Percentiles rank a stretch among this genome's conserved stretches.
phyloP scores from a whole-genome alignment of 306 rosid genomes.

The Arachis hypogaea region DNA sequence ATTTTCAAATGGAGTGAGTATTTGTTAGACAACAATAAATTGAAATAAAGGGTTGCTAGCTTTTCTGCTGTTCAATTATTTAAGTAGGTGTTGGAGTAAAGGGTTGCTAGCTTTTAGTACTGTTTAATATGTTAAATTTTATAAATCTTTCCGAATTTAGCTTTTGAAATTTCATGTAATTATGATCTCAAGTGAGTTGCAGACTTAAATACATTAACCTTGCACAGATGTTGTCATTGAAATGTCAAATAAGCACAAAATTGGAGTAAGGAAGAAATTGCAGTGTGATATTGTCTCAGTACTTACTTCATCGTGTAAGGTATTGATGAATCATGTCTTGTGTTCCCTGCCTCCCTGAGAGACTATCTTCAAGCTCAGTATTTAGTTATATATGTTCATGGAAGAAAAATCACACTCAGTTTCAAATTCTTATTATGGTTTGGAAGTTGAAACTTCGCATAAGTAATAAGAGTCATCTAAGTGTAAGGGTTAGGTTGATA shows the following conservation, averaged over 20 bases:
- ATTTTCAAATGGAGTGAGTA: too few species aligned
- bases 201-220: slow-evolving; percentile 34
- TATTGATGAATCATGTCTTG: slow-evolving; percentile 18
- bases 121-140: slow-evolving; percentile 17
- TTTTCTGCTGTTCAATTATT: neutral
- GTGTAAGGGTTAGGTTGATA: slow-evolving; percentile 6
- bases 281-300: slow-evolving; percentile 78
- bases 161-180: too few species aligned
- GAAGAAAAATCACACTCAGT: slow-evolving; percentile 5
- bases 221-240: slow-evolving; percentile 71
- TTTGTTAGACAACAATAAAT: slow-evolving; percentile 23
- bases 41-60: slow-evolving; percentile 8
- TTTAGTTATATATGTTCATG: neutral
- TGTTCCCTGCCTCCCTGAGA: slow-evolving; percentile 17
- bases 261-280: slow-evolving; percentile 79
- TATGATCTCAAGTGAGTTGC: slow-evolving; percentile 22
- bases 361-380: slow-evolving; percentile 16
- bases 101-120: slow-evolving; percentile 13
- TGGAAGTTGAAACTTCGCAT: slow-evolving; percentile 4
- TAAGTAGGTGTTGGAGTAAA: neutral
- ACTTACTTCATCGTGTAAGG: slow-evolving; percentile 69
- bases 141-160: slow-evolving; percentile 20
- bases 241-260: slow-evolving; percentile 72
- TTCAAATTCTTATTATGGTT: neutral
- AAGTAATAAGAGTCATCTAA: neutral